These are phyloP conservation scores for Aspergillus uvarum DNA, from an alignment of 2,329 filamentous ascomycete species.

Conservation along the genomic window DNA sequence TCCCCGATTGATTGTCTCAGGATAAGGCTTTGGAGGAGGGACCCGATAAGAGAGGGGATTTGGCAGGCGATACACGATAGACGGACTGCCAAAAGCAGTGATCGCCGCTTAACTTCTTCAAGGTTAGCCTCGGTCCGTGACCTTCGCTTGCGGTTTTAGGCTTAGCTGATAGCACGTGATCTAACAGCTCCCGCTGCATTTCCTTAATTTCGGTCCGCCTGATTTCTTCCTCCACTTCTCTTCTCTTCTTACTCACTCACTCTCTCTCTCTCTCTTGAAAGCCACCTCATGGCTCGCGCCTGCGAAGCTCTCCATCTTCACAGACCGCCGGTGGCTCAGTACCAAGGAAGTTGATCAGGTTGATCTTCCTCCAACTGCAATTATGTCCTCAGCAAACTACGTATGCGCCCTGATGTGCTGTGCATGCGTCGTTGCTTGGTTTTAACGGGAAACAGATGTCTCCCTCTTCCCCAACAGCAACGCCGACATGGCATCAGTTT, in stretches of 20 bases:
- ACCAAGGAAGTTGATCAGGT: slow-evolving; percentile 14
- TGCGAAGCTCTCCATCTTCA: slow-evolving; percentile 35
- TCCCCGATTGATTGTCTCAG: neutral
- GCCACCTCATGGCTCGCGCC: slow-evolving; percentile 36
- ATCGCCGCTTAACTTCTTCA: slow-evolving; percentile 20
- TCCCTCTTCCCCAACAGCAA: slow-evolving; percentile 68
- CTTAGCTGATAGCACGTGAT: slow-evolving; percentile 17
- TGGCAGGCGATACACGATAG: neutral
- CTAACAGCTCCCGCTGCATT: slow-evolving; percentile 21
- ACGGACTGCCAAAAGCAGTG: neutral
- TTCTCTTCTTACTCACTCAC: slow-evolving; percentile 17
- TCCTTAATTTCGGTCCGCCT: slow-evolving; percentile 17
- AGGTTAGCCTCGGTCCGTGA: slow-evolving; percentile 29
- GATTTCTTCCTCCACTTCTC: slow-evolving; percentile 16
- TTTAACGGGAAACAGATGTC: slow-evolving; percentile 58
- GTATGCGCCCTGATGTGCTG: slow-evolving; percentile 41
- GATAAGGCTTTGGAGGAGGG: neutral
- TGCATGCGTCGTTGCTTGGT: slow-evolving; percentile 32
- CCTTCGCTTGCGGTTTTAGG: slow-evolving; percentile 32
- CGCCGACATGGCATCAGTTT: slow-evolving; percentile 70
- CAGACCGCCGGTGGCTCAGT: slow-evolving; percentile 29
- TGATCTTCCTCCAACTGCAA: slow-evolving; percentile 16
- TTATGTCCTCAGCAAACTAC: slow-evolving; percentile 43
- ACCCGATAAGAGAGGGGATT: slow-evolving; percentile 1
- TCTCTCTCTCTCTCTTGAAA: slow-evolving; percentile 5